Conservation (phyloP, 192 early-diverging fungal species). For the Coemansia asiatica region DNA sequence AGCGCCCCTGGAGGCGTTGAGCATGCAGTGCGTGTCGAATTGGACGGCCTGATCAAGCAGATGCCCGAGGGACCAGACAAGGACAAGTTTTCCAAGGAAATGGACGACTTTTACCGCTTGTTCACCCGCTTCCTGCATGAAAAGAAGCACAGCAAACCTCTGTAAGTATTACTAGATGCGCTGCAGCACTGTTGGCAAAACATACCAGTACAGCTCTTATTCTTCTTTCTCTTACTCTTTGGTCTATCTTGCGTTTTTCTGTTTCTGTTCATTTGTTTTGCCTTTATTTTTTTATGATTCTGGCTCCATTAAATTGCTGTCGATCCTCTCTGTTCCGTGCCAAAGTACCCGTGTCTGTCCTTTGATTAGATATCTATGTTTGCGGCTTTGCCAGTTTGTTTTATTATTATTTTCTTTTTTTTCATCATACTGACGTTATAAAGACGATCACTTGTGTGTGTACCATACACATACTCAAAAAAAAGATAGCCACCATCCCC, state of each 20-base stretch:
- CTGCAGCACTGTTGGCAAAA: neutral
- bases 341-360: neutral
- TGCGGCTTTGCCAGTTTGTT: neutral
- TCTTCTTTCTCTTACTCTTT: too few species aligned
- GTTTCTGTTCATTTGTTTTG: neutral
- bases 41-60: slow-evolving; percentile 44
- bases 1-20: slow-evolving; percentile 44
- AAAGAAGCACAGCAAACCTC: slow-evolving; percentile 56
- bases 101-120: slow-evolving; percentile 83
- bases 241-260: neutral
- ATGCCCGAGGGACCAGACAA: slow-evolving; percentile 41
- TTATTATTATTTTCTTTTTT: too few species aligned
- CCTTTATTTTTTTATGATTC: neutral
- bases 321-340: neutral
- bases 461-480: too few species aligned
- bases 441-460: neutral
- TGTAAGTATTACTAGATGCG: slow-evolving; percentile 42
- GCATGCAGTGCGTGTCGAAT: slow-evolving; percentile 52
- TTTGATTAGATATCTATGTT: neutral
- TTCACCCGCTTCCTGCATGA: slow-evolving; percentile 86
- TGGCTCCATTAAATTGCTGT: neutral
- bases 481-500: too few species aligned
- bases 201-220: neutral
- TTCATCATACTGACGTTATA: neutral
- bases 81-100: slow-evolving; percentile 68